Base-by-base conservation (phyloP, 2,329 filamentous ascomycete species). In the Aureobasidium namibiae region DNA sequence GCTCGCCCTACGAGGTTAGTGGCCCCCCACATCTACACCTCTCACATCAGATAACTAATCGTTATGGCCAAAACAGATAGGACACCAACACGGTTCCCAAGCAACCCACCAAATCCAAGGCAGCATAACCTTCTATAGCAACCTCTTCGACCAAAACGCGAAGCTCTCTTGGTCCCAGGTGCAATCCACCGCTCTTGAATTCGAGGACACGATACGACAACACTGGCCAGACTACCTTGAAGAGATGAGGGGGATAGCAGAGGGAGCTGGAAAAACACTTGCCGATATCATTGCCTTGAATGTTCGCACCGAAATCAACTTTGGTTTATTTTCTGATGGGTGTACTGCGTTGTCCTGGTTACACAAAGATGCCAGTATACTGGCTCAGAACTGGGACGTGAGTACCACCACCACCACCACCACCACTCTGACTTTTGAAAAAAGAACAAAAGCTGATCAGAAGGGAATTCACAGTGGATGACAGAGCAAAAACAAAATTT, bases 321-420 rank as follows among this genome's bases (percentile, higher is more conserved):
- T 84, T 60, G 81, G 82, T 0, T 68, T 82, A 14, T 83, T 81
- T 61, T 78, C 72, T 44, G 82, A 85, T 63, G 82, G 81, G 2
- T 85, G 82, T 63, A 84, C 82, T 0, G 76, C 76, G 14, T 63
- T 83, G 13, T 74, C 74, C 1, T 82, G 76, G 74, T 68, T 72
- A 10, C 75, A 73, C 0, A 63, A 60, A 3, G 65, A 52, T 5
- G 61, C 63, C 1, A 72, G 71, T 21, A 78, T 76, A 60, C 67
- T 84, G 4, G 75, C 73, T 1, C 82, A 84, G 69, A 85, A 84
- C 59, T 85, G 82, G 82, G 81, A 85, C 63, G 72, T 73, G 60
- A 59, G 71, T 67, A 14, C n/a, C 10, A 13, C 3, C 33, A 34
- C n/a, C 33, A 33, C 16, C 2, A 45, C 16, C 8, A 2, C 14